Evolutionary conservation across 768 basidiomycete genomes (phyloP).

Genomic region (Tylopilus balloui): DNA sequence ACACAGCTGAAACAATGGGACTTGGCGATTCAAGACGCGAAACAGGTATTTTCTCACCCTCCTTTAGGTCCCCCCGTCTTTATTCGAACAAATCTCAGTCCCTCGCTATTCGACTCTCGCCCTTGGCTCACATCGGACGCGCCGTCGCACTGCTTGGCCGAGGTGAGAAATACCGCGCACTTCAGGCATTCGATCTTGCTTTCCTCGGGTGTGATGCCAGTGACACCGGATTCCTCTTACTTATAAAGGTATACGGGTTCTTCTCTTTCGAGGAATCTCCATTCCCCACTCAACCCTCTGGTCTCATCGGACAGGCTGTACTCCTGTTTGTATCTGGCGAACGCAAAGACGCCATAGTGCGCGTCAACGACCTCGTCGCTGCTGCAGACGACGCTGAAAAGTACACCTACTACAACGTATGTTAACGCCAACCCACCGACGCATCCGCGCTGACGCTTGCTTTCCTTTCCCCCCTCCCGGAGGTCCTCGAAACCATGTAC

Average conservation of each 20-base stretch:
- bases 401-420: background rate
- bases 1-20: background rate
- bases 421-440: background rate
- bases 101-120: background rate
- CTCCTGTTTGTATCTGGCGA: background rate
- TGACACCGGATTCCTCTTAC: background rate
- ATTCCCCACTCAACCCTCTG: background rate
- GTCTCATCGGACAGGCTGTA: background rate
- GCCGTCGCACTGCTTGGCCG: background rate
- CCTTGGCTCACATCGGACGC: background rate
- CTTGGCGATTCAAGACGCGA: background rate
- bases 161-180: background rate
- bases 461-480: no score
- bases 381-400: background rate
- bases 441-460: no score
- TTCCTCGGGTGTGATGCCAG: background rate
- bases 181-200: background rate
- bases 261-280: no score
- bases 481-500: constrained; percentile 3
- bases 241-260: background rate
- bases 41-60: background rate
- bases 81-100: background rate
- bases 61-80: background rate
- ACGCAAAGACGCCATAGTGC: background rate
- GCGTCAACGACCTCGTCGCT: background rate